phyloP scores from a whole-genome alignment of 176 grass and related monocot genomes.

The Musa troglodytarum region DNA sequence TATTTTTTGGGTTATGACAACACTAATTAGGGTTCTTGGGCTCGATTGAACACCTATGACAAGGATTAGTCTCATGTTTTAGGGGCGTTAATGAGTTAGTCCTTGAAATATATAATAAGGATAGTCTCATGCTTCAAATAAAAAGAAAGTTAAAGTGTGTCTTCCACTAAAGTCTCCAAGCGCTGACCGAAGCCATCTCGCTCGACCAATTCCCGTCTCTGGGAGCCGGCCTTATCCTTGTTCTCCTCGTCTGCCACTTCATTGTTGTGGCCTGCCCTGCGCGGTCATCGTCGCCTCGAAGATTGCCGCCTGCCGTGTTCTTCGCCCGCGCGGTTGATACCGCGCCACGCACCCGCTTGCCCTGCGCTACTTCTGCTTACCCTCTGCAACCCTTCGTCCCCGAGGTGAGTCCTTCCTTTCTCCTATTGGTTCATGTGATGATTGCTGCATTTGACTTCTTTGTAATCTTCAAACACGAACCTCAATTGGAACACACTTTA shows the following conservation, averaged over 20 bases:
- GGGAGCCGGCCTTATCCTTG: conserved; percentile 1
- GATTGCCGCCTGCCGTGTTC: background rate
- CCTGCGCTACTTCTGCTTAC: conserved; percentile 17
- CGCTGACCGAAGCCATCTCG: background rate
- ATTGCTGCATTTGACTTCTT: background rate
- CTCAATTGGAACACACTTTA: background rate
- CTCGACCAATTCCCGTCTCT: background rate
- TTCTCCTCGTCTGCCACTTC: background rate
- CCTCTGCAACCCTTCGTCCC: conserved; percentile 25
- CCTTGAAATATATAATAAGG: too few species aligned
- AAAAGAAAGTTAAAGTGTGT: too few species aligned
- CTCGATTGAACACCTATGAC: too few species aligned
- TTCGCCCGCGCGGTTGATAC: background rate
- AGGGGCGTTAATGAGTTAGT: too few species aligned
- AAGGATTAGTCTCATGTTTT: too few species aligned
- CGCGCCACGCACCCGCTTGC: background rate
- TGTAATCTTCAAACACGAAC: background rate
- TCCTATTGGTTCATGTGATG: background rate
- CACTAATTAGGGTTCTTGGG: too few species aligned
- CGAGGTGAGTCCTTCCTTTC: conserved; percentile 9
- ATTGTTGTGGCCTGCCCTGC: background rate
- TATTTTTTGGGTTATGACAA: too few species aligned
- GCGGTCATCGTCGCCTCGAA: background rate
- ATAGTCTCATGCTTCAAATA: too few species aligned
- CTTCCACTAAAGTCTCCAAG: too few species aligned